phyloP scores from a whole-genome alignment of 306 rosid species.

The Malus fusca region DNA sequence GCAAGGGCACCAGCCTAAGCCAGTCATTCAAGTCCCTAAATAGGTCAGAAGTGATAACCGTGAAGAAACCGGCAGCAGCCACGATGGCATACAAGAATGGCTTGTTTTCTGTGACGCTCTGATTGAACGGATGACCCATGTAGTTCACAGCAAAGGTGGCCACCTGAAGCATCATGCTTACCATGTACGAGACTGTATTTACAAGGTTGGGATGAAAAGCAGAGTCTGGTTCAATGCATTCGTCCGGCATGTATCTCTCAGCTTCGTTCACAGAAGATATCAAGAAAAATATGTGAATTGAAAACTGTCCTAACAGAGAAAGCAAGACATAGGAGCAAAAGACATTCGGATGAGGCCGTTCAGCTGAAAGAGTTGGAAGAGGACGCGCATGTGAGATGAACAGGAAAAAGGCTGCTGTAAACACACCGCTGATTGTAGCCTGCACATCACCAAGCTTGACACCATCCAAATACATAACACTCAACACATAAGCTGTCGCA shows the following conservation, averaged over 20 bases:
- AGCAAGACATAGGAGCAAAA: constrained; percentile 79
- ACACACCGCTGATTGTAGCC: constrained; percentile 97
- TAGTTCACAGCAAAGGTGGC: constrained; percentile 99
- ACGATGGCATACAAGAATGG: constrained; percentile 74
- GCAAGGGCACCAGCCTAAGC: constrained; percentile 91
- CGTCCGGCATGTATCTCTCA: constrained; percentile 90
- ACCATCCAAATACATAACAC: constrained; percentile 99
- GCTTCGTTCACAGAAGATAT: constrained; percentile 83
- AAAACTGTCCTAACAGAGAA: constrained; percentile 90
- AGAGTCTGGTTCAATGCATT: constrained; percentile 94
- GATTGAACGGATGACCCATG: constrained; percentile 99
- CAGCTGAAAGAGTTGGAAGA: constrained; percentile 75
- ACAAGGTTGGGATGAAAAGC: constrained; percentile 91
- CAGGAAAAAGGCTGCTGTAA: constrained; percentile 95
- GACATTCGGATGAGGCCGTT: constrained; percentile 86
- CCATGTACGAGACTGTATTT: constrained; percentile 97
- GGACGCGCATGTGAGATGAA: constrained; percentile 98
- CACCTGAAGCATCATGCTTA: constrained; percentile 98
- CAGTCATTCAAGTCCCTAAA: constrained; percentile 75
- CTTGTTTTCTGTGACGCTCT: constrained; percentile 83
- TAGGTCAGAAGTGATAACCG: constrained; percentile 77
- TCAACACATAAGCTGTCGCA: constrained; percentile 91
- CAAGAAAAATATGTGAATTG: constrained; percentile 67
- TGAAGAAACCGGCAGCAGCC: constrained; percentile 70
- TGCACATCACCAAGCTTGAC: constrained; percentile 96